Evolutionary conservation across 352 stramenopile genomes (phyloP).

Genomic region (Phytophthora hibernalis): DNA sequence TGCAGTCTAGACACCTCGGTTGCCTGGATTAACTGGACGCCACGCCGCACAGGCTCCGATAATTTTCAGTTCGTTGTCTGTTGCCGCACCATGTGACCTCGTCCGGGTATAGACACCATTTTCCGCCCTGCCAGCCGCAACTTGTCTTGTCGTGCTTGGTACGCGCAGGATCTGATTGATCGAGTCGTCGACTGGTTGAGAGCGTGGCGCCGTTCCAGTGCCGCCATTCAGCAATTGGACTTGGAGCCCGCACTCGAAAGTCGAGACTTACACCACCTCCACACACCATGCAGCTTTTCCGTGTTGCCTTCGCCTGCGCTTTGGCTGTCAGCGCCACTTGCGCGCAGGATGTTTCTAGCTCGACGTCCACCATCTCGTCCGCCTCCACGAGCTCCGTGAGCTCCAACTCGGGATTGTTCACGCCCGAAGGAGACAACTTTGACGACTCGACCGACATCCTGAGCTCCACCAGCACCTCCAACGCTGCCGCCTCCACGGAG

Average conservation of each 20-base stretch:
- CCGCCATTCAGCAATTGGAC: constrained; percentile 27
- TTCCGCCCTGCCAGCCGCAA: constrained; percentile 18
- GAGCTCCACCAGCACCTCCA: constrained; percentile 10
- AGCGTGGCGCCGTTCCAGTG: neutral
- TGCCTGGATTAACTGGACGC: neutral
- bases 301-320: constrained; percentile 22
- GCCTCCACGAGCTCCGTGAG: constrained; percentile 21
- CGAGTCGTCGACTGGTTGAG: constrained; percentile 24
- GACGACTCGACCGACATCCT: constrained; percentile 9
- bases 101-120: constrained; percentile 16
- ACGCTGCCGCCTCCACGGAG: constrained; percentile 4
- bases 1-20: neutral
- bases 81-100: constrained; percentile 11
- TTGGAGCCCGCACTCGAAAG: constrained; percentile 13
- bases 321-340: constrained; percentile 25
- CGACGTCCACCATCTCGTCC: constrained; percentile 8
- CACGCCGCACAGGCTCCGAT: neutral
- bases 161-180: constrained; percentile 31
- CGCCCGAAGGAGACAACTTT: neutral
- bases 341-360: constrained; percentile 25
- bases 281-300: constrained; percentile 37
- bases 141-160: constrained; percentile 25
- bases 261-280: constrained; percentile 12
- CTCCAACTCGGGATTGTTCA: constrained; percentile 16
- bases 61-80: constrained; percentile 16